These are phyloP conservation scores for Erysimum cheiri DNA, from an alignment of 441 rosid genomes.

Conservation along the genomic window DNA sequence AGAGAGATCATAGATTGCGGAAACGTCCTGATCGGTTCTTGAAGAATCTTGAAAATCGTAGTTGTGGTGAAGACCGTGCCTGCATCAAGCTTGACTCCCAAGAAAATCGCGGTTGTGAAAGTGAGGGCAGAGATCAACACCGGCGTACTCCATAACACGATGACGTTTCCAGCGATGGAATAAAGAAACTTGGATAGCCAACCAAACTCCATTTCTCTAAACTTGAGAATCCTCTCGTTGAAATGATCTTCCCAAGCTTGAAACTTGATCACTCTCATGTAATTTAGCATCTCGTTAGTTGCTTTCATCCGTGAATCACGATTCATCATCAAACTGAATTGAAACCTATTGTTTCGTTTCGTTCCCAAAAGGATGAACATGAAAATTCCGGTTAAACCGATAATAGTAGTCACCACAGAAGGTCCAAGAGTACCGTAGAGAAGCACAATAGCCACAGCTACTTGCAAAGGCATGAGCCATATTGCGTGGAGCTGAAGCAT, in stretches of 20 bases:
- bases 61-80: conserved; percentile 90
- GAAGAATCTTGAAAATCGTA: conserved; percentile 82
- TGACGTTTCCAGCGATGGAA: conserved; percentile 73
- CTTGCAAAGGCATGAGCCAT: conserved; percentile 93
- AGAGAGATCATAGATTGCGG: conserved; percentile 95
- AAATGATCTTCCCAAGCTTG: conserved; percentile 97
- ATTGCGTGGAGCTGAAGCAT: conserved; percentile 89
- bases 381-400: conserved; percentile 61
- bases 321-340: conserved; percentile 65
- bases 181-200: conserved; percentile 91
- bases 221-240: conserved; percentile 69
- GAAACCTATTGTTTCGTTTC: conserved; percentile 71
- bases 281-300: conserved; percentile 90
- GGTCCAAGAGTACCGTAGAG: conserved; percentile 68
- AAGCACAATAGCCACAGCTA: conserved; percentile 68
- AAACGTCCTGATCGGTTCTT: conserved; percentile 88
- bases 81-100: conserved; percentile 82
- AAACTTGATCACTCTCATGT: conserved; percentile 93
- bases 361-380: conserved; percentile 64
- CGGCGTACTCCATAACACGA: conserved; percentile 88
- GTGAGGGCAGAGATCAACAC: conserved; percentile 75
- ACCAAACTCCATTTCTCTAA: conserved; percentile 70
- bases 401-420: conserved; percentile 59
- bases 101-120: conserved; percentile 67
- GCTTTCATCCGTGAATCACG: conserved; percentile 95